phyloP scores from a whole-genome alignment of 495 filamentous ascomycete genomes.

The Aspergillus diversus region DNA sequence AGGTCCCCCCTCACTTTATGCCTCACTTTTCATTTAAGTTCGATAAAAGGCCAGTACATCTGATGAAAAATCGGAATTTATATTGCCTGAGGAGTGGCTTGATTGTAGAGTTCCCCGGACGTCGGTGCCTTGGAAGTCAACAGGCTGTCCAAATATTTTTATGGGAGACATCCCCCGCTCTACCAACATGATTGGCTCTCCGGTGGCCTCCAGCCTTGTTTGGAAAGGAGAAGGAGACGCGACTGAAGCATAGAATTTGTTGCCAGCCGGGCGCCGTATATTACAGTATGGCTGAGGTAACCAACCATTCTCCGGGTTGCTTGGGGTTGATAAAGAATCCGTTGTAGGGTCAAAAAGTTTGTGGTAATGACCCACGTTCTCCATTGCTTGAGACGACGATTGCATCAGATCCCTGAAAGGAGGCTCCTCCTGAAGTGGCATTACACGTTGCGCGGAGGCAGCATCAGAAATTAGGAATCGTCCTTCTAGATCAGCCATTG shows the following conservation, averaged over 20 bases:
- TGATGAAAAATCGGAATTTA: neutral
- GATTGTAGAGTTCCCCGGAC: neutral
- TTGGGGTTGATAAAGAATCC: neutral
- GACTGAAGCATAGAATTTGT: neutral
- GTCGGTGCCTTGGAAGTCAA: neutral
- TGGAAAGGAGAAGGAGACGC: neutral
- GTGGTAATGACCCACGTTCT: neutral
- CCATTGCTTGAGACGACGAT: neutral
- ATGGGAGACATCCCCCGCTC: neutral
- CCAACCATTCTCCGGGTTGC: neutral
- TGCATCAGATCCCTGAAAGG: neutral
- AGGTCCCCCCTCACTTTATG: neutral
- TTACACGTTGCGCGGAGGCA: neutral
- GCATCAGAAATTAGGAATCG: constrained; percentile 7
- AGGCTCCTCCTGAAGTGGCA: neutral
- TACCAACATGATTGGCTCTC: too few species aligned
- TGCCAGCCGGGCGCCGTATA: neutral
- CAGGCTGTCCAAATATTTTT: constrained; percentile 13
- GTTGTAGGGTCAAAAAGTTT: neutral
- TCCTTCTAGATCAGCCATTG: constrained; percentile 9
- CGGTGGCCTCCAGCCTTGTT: too few species aligned
- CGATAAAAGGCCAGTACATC: neutral
- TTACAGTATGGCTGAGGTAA: neutral
- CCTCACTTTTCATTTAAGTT: neutral
- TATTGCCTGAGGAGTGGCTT: neutral